These are phyloP conservation scores for Candida ipomoeae DNA, from an alignment of 805 yeast genomes.

Conservation along the genomic window DNA sequence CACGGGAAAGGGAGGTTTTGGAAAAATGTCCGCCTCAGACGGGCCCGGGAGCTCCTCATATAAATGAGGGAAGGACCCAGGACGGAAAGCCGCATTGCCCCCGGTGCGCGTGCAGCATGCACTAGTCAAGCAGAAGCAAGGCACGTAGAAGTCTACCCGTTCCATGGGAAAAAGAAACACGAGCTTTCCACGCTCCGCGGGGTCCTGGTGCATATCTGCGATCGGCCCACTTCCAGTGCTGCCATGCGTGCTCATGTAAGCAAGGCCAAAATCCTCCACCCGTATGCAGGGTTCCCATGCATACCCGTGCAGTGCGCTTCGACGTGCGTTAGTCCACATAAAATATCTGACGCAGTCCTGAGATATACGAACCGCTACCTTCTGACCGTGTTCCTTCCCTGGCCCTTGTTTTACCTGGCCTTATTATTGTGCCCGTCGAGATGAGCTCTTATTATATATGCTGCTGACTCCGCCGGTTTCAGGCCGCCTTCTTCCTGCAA, in stretches of 20 bases:
- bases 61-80: background rate
- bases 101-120: constrained; percentile 1
- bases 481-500: too few species aligned
- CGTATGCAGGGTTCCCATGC: background rate
- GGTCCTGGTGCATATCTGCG: background rate
- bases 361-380: background rate
- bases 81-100: background rate
- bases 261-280: background rate
- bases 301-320: background rate
- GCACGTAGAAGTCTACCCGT: background rate
- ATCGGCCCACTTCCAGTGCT: background rate
- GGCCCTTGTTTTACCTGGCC: background rate
- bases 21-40: background rate
- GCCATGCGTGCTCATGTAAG: background rate
- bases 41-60: background rate
- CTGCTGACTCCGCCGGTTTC: too few species aligned
- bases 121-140: constrained; percentile 2
- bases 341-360: background rate
- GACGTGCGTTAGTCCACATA: constrained; percentile 2
- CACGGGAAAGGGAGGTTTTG: background rate
- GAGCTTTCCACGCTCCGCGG: background rate
- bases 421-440: background rate
- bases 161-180: background rate
- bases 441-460: too few species aligned
- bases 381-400: background rate